Evolutionary conservation across 768 basidiomycete species (phyloP).

Genomic region (Gelatoporia subvermispora): DNA sequence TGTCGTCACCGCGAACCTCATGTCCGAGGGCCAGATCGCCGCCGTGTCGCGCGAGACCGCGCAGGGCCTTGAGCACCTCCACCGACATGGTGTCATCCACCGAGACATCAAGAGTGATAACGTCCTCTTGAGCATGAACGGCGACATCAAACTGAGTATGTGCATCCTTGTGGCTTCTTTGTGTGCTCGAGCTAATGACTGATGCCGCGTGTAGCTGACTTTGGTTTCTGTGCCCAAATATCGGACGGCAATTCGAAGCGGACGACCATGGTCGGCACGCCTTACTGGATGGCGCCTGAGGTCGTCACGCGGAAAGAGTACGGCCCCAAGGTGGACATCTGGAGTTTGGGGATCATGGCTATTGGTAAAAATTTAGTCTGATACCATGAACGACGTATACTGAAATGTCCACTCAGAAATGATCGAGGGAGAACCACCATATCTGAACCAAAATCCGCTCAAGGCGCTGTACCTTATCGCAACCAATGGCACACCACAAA

Average conservation of each 20-base stretch:
- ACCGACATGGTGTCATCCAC: slow-evolving; percentile 95
- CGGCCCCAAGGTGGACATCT: slow-evolving; percentile 97
- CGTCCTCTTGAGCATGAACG: slow-evolving; percentile 84
- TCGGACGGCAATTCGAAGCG: slow-evolving; percentile 88
- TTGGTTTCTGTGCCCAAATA: slow-evolving; percentile 98
- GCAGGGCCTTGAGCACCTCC: slow-evolving; percentile 91
- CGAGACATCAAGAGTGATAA: slow-evolving; percentile 99
- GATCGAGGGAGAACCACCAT: slow-evolving; percentile 97
- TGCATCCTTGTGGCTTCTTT: slow-evolving; percentile 18
- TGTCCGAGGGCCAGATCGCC: slow-evolving; percentile 98
- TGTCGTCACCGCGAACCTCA: slow-evolving; percentile 91
- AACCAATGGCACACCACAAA: slow-evolving; percentile 95
- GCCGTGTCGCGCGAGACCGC: slow-evolving; percentile 91
- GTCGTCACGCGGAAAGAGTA: slow-evolving; percentile 98
- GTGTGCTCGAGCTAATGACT: not conserved
- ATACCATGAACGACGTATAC: not conserved
- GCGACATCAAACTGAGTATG: slow-evolving; percentile 97
- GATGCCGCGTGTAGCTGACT: slow-evolving; percentile 62
- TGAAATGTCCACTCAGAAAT: slow-evolving; percentile 54
- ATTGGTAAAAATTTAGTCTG: slow-evolving; percentile 56
- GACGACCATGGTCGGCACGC: slow-evolving; percentile 97
- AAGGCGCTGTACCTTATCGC: slow-evolving; percentile 98
- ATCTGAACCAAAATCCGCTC: slow-evolving; percentile 92
- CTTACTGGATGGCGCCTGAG: slow-evolving; percentile 99
- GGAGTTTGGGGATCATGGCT: slow-evolving; percentile 95